A percentile compares a stretch with the other conserved stretches of the same genome.
These are phyloP conservation scores for Saccharomyces pastorianus DNA, from an alignment of 1,139 yeast genomes.

Conservation along the genomic window DNA sequence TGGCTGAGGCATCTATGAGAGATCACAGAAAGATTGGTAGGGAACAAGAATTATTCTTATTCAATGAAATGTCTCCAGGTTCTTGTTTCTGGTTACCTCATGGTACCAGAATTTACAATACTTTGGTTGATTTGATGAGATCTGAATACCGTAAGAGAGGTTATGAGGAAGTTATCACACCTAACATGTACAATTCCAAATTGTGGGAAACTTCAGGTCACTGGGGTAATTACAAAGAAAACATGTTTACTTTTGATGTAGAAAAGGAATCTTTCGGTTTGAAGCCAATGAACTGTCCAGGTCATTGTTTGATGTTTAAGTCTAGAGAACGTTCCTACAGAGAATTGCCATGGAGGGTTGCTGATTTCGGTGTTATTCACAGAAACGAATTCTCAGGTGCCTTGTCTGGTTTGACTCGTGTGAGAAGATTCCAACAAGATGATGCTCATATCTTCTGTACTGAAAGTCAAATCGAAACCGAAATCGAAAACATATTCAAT, in stretches of 20 bases:
- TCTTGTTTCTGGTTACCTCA: conserved; percentile 97
- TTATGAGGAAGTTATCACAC: conserved; percentile 94
- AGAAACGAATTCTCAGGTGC: conserved; percentile 95
- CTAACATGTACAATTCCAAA: conserved; percentile 91
- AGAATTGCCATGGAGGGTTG: conserved; percentile 92
- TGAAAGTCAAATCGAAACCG: conserved; percentile 74
- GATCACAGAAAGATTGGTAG: conserved; percentile 95
- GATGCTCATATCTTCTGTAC: conserved; percentile 97
- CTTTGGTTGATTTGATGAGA: conserved; percentile 69
- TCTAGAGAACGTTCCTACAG: conserved; percentile 85
- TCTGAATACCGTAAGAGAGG: conserved; percentile 84
- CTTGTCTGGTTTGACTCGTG: conserved; percentile 82
- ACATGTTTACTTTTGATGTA: conserved; percentile 93
- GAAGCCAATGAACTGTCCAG: conserved; percentile 99
- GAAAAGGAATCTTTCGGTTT: conserved; percentile 84
- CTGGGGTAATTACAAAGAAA: conserved; percentile 94
- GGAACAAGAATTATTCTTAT: conserved; percentile 91
- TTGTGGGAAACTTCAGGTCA: conserved; percentile 98
- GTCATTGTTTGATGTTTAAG: conserved; percentile 86
- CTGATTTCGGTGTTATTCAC: conserved; percentile 92
- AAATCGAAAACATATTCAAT: conserved; percentile 71
- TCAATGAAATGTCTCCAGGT: conserved; percentile 96
- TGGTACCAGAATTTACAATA: conserved; percentile 91
- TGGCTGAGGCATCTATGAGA: conserved; percentile 94
- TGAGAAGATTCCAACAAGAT: conserved; percentile 96